Evolutionary conservation across 2,329 filamentous ascomycete genomes (phyloP).

Genomic region (Xenoacremonium recifei): DNA sequence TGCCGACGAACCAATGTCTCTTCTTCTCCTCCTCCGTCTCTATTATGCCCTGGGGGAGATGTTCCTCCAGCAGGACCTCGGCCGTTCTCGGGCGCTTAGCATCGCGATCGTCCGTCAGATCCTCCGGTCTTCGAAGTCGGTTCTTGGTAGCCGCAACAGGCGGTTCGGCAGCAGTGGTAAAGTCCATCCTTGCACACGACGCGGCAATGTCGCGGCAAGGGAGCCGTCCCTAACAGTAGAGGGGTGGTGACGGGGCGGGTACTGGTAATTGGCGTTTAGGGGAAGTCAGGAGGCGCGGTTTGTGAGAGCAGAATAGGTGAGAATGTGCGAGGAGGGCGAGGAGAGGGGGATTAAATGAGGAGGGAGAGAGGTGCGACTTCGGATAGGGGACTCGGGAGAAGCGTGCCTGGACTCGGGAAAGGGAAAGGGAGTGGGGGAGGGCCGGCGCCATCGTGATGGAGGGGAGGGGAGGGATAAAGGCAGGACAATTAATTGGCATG

Average conservation of each 20-base stretch:
- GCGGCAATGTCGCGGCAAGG: conserved; percentile 23
- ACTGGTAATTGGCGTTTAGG: too few species aligned
- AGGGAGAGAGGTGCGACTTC: neutral
- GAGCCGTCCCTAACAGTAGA: conserved; percentile 21
- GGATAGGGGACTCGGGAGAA: conserved; percentile 16
- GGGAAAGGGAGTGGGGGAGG: conserved; percentile 21
- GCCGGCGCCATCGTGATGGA: conserved; percentile 15
- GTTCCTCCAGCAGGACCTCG: conserved; percentile 17
- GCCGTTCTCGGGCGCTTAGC: conserved; percentile 22
- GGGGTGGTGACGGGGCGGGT: too few species aligned
- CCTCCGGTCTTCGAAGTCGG: too few species aligned
- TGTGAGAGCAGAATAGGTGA: too few species aligned
- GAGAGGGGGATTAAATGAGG: conserved; percentile 3
- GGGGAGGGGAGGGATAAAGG: conserved; percentile 13
- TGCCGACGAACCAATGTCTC: conserved; percentile 70
- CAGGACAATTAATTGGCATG: conserved; percentile 16
- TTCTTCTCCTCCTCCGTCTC: conserved; percentile 31
- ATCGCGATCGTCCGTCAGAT: conserved; percentile 7
- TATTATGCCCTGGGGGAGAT: conserved; percentile 29
- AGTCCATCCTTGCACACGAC: conserved; percentile 27
- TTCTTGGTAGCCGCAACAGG: conserved; percentile 9
- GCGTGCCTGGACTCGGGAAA: conserved; percentile 13
- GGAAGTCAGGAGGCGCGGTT: too few species aligned
- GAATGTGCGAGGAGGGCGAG: conserved; percentile 6
- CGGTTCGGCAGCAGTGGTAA: conserved; percentile 13